These are phyloP conservation scores for Plectosphaerella cucumerina DNA, from an alignment of 2,329 filamentous ascomycete species.

Conservation along the genomic window DNA sequence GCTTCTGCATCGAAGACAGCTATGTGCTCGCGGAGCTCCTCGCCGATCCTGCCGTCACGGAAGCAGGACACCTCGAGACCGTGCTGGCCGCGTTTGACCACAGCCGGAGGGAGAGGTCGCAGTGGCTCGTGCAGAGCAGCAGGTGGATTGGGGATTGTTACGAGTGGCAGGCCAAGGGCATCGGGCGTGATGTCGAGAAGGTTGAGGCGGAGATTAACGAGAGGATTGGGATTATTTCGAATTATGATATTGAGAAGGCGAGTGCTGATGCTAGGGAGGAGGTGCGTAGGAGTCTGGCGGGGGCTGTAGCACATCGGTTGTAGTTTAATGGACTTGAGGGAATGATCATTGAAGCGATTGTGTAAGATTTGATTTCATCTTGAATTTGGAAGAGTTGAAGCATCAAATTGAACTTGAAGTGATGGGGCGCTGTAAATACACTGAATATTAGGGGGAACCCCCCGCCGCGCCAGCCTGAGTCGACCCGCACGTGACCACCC, in stretches of 20 bases:
- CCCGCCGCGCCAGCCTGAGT: too few species aligned
- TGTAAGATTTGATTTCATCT: too few species aligned
- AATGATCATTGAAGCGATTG: too few species aligned
- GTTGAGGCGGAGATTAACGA: neutral
- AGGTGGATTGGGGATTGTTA: conserved; percentile 38
- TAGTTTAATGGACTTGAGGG: too few species aligned
- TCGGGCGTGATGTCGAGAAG: conserved; percentile 2
- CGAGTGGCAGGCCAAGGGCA: conserved; percentile 31
- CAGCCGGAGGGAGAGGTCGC: conserved; percentile 40
- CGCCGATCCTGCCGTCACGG: conserved; percentile 30
- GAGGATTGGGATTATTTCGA: neutral
- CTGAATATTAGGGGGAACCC: too few species aligned
- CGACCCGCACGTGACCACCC: too few species aligned
- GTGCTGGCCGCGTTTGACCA: conserved; percentile 49
- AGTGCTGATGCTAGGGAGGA: neutral
- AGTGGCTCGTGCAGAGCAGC: conserved; percentile 47
- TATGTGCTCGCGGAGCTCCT: conserved; percentile 41
- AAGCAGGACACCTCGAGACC: conserved; percentile 27
- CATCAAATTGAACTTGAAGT: too few species aligned
- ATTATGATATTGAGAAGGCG: neutral
- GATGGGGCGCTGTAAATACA: too few species aligned
- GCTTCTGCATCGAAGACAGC: conserved; percentile 52
- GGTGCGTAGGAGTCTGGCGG: neutral
- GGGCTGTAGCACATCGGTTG: neutral
- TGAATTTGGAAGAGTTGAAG: too few species aligned